Percentiles rank a stretch among this genome's conserved stretches.
Conservation (phyloP, 805 yeast species). For the Citeromyces nyonsensis region DNA sequence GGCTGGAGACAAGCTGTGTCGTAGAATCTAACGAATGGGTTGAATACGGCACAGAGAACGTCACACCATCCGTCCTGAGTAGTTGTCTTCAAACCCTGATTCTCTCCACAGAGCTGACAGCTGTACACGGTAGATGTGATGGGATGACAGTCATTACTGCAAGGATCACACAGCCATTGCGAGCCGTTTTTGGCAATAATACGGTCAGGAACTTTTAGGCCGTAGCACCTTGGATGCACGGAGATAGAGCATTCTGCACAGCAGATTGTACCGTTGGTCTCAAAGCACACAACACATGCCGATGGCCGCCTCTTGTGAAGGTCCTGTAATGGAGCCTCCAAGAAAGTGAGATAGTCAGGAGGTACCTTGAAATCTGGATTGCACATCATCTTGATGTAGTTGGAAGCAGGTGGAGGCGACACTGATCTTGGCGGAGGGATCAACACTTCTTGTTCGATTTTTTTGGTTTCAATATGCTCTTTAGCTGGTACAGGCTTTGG, state of each 20-base stretch:
- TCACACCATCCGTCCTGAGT: slow-evolving; percentile 65
- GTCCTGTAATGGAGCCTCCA: slow-evolving; percentile 5
- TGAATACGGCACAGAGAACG: slow-evolving; percentile 50
- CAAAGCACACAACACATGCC: slow-evolving; percentile 43
- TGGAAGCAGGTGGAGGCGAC: too few relatives aligned
- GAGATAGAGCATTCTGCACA: slow-evolving; percentile 56
- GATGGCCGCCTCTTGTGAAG: slow-evolving; percentile 9
- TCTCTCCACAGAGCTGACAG: slow-evolving; percentile 52
- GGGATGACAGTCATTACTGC: slow-evolving; percentile 58
- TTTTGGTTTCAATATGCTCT: too few relatives aligned
- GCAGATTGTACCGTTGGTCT: slow-evolving; percentile 20
- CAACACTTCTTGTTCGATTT: too few relatives aligned
- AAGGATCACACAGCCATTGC: slow-evolving; percentile 67
- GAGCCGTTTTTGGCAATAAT: slow-evolving; percentile 4
- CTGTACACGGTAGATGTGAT: slow-evolving; percentile 35
- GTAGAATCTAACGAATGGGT: slow-evolving; percentile 26
- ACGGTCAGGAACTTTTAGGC: slow-evolving; percentile 16
- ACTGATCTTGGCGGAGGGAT: too few relatives aligned
- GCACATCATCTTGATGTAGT: too few relatives aligned
- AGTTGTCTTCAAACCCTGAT: slow-evolving; percentile 42
- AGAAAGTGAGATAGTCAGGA: too few relatives aligned
- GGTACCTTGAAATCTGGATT: too few relatives aligned
- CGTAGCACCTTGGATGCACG: slow-evolving; percentile 64
- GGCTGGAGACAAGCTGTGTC: slow-evolving; percentile 28
- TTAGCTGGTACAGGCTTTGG: slow-evolving; percentile 1